These are phyloP conservation scores for Emmonsiellopsis sp. DNA, from an alignment of 2,329 filamentous ascomycete species.

Conservation along the genomic window DNA sequence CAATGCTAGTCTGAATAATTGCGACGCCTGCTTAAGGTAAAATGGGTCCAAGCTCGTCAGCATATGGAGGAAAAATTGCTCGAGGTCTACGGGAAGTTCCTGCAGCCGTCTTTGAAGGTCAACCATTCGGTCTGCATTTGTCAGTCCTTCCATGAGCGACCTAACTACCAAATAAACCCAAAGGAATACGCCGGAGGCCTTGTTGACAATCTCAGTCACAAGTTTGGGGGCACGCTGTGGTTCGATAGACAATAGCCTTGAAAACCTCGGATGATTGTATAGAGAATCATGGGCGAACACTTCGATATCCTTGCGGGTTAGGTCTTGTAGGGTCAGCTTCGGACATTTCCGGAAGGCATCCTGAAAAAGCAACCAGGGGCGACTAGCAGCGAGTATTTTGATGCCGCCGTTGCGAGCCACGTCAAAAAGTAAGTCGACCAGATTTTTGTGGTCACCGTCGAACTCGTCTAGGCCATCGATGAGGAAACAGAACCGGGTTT, in stretches of 20 bases:
- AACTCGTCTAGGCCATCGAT: conserved; percentile 23
- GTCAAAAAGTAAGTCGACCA: conserved; percentile 11
- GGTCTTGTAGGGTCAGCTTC: conserved; percentile 15
- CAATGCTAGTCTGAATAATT: conserved; percentile 6
- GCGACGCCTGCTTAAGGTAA: conserved; percentile 10
- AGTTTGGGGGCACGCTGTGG: conserved; percentile 5
- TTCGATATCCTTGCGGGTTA: conserved; percentile 17
- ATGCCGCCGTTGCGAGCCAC: conserved; percentile 6
- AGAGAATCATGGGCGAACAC: conserved; percentile 8
- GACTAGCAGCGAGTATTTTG: conserved; percentile 20
- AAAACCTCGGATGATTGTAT: conserved; percentile 10
- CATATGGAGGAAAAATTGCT: conserved; percentile 14
- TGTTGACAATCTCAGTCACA: conserved; percentile 12
- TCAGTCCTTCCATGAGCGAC: conserved; percentile 15
- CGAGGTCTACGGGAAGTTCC: conserved; percentile 13
- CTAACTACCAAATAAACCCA: conserved; percentile 21
- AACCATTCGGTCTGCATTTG: conserved; percentile 12
- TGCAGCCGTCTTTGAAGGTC: conserved; percentile 13
- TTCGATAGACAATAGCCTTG: conserved; percentile 7
- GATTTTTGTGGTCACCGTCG: conserved; percentile 13
- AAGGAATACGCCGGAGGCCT: conserved; percentile 21
- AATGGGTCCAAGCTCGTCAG: conserved; percentile 10
- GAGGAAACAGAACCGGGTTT: conserved; percentile 17
- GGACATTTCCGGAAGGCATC: conserved; percentile 15
- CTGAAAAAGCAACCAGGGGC: conserved; percentile 21